Evolutionary conservation across 768 basidiomycete species (phyloP), one percentile per base, ranked within the genome.

Genomic region (Boletus rubropictus): DNA sequence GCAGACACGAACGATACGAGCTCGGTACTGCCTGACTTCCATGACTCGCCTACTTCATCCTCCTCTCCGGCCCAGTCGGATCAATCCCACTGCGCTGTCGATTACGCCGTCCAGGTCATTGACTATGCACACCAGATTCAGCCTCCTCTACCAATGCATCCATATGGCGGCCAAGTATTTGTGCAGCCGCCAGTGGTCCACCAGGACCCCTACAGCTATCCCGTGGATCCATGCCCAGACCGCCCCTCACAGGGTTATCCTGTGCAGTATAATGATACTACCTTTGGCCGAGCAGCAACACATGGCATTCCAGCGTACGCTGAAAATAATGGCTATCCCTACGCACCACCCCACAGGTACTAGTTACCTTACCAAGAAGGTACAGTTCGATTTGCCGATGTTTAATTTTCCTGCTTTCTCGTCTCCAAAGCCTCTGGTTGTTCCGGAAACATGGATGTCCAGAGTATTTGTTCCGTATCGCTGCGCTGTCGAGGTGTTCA

Each of bases 41-140:
- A 51, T 49, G 59, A 61, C 50, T 64, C 62, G 18, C 51, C 59
- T 3, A 49, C 56, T 11, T 57, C 62, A 17, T 59, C 61, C 21
- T 55, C 62, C 25, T 63, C 58, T 15, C 53, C 62, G 11, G 51
- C 39, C 20, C 45, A 32, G 9, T 51, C 63, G 49, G 63, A 64
- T 43, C 63, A 61, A 21, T 53, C 63, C 3, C 48, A 56, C 24
- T 40, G 44, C 37, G 22, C 47, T 24, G 27, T 43, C 32, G 60
- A 63, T 8, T 40, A 49, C 42, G 3, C 41, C 15, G 31, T 28
- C 38, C 44, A 40, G 9, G 42, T 39, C 29, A 17, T 31, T 18
- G 53, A 43, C 11, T 50, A 54, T 33, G 4, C 27, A 33, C 41
- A 11, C 39, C 48, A 39, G 15, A 25, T 6, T 17, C 53, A 44